Conservation (phyloP, 2,329 filamentous ascomycete genomes). For the Monilinia fructicola region DNA sequence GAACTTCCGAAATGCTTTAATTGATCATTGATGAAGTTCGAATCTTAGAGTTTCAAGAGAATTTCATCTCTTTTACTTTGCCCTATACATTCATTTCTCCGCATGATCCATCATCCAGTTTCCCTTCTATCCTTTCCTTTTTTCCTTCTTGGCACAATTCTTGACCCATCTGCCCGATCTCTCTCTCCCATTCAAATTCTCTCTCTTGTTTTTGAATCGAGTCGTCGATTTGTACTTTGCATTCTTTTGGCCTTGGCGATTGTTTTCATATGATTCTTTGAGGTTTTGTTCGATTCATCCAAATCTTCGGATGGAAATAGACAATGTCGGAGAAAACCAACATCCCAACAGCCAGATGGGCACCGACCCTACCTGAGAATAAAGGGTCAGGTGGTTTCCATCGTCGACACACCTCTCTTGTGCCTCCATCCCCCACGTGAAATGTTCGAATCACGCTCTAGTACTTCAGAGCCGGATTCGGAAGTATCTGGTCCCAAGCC, state of each 20-base stretch:
- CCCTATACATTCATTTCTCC: neutral
- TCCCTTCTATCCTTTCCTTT: neutral
- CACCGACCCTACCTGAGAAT: neutral
- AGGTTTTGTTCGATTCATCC: too few species aligned
- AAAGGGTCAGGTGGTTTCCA: slow-evolving; percentile 10
- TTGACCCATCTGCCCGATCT: neutral
- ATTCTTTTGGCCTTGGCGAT: neutral
- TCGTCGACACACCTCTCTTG: slow-evolving; percentile 16
- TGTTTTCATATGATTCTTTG: neutral
- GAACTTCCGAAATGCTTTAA: neutral
- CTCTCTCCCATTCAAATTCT: neutral
- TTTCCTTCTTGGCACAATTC: neutral
- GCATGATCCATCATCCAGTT: neutral
- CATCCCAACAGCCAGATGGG: neutral
- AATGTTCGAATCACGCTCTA: slow-evolving; percentile 1
- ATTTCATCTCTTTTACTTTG: neutral
- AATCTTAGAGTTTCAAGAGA: neutral
- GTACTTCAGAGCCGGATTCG: slow-evolving; percentile 12
- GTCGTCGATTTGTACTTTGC: neutral
- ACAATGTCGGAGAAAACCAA: slow-evolving; percentile 11
- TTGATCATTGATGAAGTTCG: slow-evolving; percentile 1
- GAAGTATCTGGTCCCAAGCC: slow-evolving; percentile 19
- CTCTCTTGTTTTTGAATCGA: neutral
- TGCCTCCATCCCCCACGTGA: slow-evolving; percentile 16
- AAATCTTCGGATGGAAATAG: neutral